Conservation (phyloP, 257 asterid genomes). For the Nicotiana attenuata region DNA sequence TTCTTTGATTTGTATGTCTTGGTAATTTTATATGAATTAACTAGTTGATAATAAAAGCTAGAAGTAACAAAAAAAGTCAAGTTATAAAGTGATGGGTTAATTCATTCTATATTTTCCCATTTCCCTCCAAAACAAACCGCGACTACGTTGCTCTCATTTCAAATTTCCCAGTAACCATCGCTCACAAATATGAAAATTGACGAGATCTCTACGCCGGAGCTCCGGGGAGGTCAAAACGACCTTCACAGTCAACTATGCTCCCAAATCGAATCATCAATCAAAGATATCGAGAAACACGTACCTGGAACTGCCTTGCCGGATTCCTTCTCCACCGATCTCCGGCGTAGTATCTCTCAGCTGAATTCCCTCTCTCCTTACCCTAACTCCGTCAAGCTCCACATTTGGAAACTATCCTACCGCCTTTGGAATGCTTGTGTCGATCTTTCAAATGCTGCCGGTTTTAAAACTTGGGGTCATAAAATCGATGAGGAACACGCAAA, state of each 20-base stretch:
- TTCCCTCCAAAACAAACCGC: constrained; percentile 45
- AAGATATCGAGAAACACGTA: constrained; percentile 49
- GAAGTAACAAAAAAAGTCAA: too few relatives aligned
- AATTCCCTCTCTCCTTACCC: constrained; percentile 59
- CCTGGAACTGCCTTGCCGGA: constrained; percentile 51
- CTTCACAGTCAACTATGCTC: constrained; percentile 41
- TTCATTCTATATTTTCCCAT: background rate
- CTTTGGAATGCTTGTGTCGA: constrained; percentile 95
- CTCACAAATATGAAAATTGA: constrained; percentile 54
- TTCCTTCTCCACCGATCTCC: constrained; percentile 55
- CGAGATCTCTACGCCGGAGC: constrained; percentile 62
- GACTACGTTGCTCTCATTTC: background rate
- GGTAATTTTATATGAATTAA: too few relatives aligned
- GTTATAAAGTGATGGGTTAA: too few relatives aligned
- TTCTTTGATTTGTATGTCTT: too few relatives aligned
- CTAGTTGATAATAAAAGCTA: too few relatives aligned
- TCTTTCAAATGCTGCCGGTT: constrained; percentile 53
- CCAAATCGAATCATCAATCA: constrained; percentile 59
- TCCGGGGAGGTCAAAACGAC: constrained; percentile 30
- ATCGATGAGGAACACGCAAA: constrained; percentile 63
- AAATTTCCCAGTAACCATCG: background rate
- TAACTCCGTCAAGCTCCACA: constrained; percentile 53
- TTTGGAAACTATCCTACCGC: constrained; percentile 94
- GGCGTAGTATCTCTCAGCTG: constrained; percentile 41
- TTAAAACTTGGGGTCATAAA: constrained; percentile 15